Base-by-base conservation (phyloP, 345 rosid species). In the Physaria fendleri region DNA sequence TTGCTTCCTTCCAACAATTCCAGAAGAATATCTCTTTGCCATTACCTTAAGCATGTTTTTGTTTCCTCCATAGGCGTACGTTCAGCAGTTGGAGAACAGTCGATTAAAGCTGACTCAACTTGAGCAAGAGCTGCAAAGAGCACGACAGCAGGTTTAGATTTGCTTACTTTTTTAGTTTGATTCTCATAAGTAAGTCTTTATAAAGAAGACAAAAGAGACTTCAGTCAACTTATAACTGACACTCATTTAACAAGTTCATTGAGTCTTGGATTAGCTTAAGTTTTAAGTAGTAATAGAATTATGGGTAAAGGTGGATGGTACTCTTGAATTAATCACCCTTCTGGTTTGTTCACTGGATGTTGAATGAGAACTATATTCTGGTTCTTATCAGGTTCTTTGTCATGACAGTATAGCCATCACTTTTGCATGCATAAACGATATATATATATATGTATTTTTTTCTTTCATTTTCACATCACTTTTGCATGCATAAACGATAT, bases 41-140 rank as follows among this genome's bases (percentile, higher is more conserved):
- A 40, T 53, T 27, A 13, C 29, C 46, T 54, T 57, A 63, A 53
- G 34, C 25, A 24, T 56, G 28, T 14, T 30, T 10, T 24, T 21
- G 47, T 51, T 34, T 65, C 56, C 24, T 33, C 37, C 49, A 2
- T 58, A 88, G 98, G 98, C 96, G 4, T 91, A 91, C 69, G 98
- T 91, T 45, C 98, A 91, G 70, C 98, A 85, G 72, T 74, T 91
- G 56, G 98, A 91, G 78, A 91, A 87, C 67, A 91, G 96, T 74
- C 78, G 96, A 40, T 74, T 91, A 66, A 91, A 91, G 65, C 71
- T 91, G 73, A 83, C 92, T 16, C 87, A 80, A 73, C 91, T 91
- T 13, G 96, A 91, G 71, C 97, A 87, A 69, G 97, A 90, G 79
- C 83, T 90, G 40, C 96, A 90, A 78, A 79, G 87, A 77, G 96